Conservation (phyloP, 192 early-diverging fungal species). For the Coemansia umbellata region DNA sequence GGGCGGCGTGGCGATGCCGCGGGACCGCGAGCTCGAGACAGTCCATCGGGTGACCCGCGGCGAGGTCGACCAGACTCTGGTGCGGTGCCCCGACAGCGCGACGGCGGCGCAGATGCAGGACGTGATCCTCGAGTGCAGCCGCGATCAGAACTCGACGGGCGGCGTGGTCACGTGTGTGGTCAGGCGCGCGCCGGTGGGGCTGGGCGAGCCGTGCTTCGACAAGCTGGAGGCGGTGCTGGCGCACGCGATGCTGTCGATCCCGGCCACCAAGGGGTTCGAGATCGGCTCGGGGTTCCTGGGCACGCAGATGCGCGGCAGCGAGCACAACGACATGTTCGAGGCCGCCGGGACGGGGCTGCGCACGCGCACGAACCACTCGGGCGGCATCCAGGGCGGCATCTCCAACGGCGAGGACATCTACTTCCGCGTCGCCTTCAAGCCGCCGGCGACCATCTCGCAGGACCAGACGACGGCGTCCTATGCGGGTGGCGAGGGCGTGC, state of each 20-base stretch:
- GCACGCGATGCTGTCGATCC: conserved; percentile 98
- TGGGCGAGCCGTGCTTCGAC: conserved; percentile 98
- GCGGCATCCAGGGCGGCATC: conserved; percentile 97
- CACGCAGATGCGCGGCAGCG: conserved; percentile 78
- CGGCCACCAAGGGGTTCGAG: conserved; percentile 98
- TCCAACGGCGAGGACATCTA: conserved; percentile 94
- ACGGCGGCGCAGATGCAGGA: conserved; percentile 76
- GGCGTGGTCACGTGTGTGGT: conserved; percentile 96
- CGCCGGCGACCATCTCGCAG: conserved; percentile 92
- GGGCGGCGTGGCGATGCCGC: conserved; percentile 73
- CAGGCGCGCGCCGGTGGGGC: conserved; percentile 82
- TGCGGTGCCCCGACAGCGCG: conserved; percentile 82
- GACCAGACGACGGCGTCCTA: conserved; percentile 88
- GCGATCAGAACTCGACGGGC: conserved; percentile 88
- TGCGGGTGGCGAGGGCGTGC: conserved; percentile 69
- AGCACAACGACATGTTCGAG: conserved; percentile 93
- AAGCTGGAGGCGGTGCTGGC: conserved; percentile 95
- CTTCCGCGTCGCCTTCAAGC: conserved; percentile 98
- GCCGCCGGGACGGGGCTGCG: conserved; percentile 62
- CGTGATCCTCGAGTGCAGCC: conserved; percentile 77
- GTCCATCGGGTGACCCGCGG: conserved; percentile 68
- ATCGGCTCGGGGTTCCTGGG: conserved; percentile 91
- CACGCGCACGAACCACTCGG: conserved; percentile 91
- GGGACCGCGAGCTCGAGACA: conserved; percentile 56
- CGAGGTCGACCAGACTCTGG: conserved; percentile 76